phyloP scores from a whole-genome alignment of 306 rosid species.

The Dryas octopetala region DNA sequence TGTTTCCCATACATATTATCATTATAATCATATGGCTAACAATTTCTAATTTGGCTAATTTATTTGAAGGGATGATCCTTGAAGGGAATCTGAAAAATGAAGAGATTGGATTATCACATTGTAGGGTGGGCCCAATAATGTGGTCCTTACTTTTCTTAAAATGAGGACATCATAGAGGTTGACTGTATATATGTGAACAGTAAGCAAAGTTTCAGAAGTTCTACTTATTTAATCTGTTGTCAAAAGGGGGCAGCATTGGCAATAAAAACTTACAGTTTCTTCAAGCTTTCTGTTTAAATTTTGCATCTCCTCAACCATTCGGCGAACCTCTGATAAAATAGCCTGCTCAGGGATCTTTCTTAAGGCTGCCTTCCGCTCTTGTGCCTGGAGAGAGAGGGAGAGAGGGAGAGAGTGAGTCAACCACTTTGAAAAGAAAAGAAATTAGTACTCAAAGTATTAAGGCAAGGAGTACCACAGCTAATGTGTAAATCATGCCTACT shows the following conservation, averaged over 20 bases:
- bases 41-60: no score
- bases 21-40: no score
- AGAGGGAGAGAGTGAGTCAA: neutral
- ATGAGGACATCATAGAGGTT: no score
- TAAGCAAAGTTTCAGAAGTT: neutral
- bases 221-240: neutral
- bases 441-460: neutral
- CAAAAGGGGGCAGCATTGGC: constrained; percentile 1
- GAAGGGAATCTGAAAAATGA: no score
- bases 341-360: constrained; percentile 80
- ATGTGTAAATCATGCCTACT: neutral
- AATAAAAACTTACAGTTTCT: constrained; percentile 62
- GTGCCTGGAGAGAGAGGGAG: constrained; percentile 44
- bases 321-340: constrained; percentile 77
- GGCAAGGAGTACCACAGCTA: neutral
- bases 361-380: constrained; percentile 68
- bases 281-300: constrained; percentile 74
- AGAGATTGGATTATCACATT: no score
- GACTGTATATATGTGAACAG: neutral
- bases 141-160: no score
- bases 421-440: neutral
- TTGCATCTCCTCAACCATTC: constrained; percentile 94
- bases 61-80: no score
- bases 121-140: no score
- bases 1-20: no score